Percentiles rank a stretch among this genome's conserved stretches.
Conservation (phyloP, 495 filamentous ascomycete species). For the Neurospora sp. region DNA sequence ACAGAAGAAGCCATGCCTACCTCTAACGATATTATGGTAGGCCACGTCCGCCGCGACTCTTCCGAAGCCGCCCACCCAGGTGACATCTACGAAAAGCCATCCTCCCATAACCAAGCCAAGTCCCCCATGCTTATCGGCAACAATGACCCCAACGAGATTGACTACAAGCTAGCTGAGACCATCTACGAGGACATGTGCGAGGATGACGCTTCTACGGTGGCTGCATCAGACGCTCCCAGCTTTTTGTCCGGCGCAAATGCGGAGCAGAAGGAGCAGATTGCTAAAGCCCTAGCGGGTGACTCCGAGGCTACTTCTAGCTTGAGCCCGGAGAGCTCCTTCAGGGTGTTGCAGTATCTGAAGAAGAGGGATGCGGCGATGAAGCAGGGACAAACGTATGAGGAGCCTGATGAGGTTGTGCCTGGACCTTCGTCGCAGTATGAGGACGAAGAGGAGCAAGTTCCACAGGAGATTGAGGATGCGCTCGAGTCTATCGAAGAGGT, state of each 20-base stretch:
- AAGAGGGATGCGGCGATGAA: not conserved
- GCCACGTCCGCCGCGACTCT: constrained; percentile 13
- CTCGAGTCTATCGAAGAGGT: not conserved
- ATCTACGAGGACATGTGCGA: constrained; percentile 13
- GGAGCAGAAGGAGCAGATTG: constrained; percentile 23
- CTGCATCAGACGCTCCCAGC: constrained; percentile 21
- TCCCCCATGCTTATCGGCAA: not conserved
- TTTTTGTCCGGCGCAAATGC: constrained; percentile 18
- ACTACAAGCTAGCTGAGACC: constrained; percentile 8
- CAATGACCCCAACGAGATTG: not conserved
- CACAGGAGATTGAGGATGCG: not conserved
- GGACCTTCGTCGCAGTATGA: constrained; percentile 1
- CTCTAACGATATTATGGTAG: constrained; percentile 15
- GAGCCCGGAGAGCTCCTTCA: not conserved
- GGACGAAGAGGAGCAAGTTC: not conserved
- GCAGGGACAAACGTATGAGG: not conserved
- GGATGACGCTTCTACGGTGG: constrained; percentile 23
- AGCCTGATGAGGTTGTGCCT: constrained; percentile 5
- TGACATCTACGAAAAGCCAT: constrained; percentile 8
- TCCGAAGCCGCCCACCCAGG: constrained; percentile 1
- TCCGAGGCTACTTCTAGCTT: constrained; percentile 7
- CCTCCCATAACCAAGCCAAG: constrained; percentile 5
- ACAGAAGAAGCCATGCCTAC: not conserved
- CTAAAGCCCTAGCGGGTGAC: constrained; percentile 4
- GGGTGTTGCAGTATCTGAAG: not conserved